Evolutionary conservation across 495 filamentous ascomycete species (phyloP).

Genomic region (Talaromyces stipitatus): DNA sequence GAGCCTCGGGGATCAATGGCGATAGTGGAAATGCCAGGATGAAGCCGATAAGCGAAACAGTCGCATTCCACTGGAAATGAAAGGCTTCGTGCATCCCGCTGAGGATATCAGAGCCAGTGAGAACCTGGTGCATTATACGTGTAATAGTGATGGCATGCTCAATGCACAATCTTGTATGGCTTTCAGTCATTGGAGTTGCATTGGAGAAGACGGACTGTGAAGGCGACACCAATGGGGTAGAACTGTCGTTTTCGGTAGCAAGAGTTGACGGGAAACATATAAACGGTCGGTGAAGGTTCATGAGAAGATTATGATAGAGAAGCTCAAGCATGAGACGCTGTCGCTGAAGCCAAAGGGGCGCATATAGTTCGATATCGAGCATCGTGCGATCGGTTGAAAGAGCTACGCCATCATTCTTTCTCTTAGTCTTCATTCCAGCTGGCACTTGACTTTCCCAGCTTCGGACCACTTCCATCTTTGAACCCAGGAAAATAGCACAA

Average conservation of each 20-base stretch:
- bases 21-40: conserved; percentile 32
- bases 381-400: conserved; percentile 28
- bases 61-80: conserved; percentile 45
- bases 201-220: not conserved
- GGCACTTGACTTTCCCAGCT: conserved; percentile 32
- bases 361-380: conserved; percentile 27
- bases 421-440: conserved; percentile 19
- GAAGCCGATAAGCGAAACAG: conserved; percentile 40
- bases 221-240: too few species aligned
- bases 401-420: conserved; percentile 22
- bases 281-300: conserved; percentile 19
- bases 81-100: conserved; percentile 38
- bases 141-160: conserved; percentile 41
- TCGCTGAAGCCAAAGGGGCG: conserved; percentile 27
- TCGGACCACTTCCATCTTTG: conserved; percentile 16
- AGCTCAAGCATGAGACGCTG: conserved; percentile 23
- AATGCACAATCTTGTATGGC: conserved; percentile 24
- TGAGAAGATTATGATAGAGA: conserved; percentile 19
- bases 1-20: conserved; percentile 19
- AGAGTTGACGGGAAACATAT: conserved; percentile 16
- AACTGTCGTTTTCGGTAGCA: not conserved
- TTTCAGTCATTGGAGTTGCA: conserved; percentile 19
- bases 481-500: conserved; percentile 24
- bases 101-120: conserved; percentile 35
- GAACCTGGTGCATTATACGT: conserved; percentile 38